Conservation (phyloP, 495 filamentous ascomycete species). For the Daldinia caldariorum region DNA sequence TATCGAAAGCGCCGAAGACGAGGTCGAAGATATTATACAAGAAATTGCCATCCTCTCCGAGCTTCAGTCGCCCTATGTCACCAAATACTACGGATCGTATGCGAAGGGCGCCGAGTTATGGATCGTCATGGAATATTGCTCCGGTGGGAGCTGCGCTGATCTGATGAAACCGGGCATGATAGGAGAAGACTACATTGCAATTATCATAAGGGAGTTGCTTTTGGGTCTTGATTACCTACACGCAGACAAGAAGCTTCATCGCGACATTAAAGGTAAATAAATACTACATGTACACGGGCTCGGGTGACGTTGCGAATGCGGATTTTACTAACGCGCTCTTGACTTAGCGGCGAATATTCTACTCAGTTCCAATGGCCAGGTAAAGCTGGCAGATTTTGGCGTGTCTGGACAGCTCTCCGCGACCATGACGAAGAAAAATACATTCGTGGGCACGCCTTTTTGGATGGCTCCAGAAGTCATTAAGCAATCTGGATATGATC, state of each 20-base stretch:
- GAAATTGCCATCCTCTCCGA: slow-evolving; percentile 97
- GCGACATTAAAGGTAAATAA: slow-evolving; percentile 94
- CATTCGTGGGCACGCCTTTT: slow-evolving; percentile 97
- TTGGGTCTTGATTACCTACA: slow-evolving; percentile 93
- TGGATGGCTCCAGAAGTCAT: slow-evolving; percentile 99
- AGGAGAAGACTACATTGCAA: slow-evolving; percentile 90
- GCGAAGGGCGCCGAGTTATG: slow-evolving; percentile 94
- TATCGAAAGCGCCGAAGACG: slow-evolving; percentile 97
- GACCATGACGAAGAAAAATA: slow-evolving; percentile 99
- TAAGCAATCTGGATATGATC: slow-evolving; percentile 96
- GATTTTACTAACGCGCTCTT: slow-evolving; percentile 35
- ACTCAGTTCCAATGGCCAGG: slow-evolving; percentile 86
- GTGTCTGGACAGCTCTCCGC: slow-evolving; percentile 96
- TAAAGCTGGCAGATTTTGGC: slow-evolving; percentile 97
- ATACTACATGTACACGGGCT: background rate
- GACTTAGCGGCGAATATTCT: slow-evolving; percentile 85
- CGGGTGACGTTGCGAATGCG: background rate
- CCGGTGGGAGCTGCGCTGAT: slow-evolving; percentile 91
- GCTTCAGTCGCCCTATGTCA: slow-evolving; percentile 92
- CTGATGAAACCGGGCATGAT: slow-evolving; percentile 93
- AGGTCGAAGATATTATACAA: slow-evolving; percentile 98
- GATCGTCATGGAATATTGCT: slow-evolving; percentile 98
- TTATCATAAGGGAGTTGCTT: slow-evolving; percentile 90
- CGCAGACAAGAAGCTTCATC: slow-evolving; percentile 91
- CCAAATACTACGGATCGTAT: slow-evolving; percentile 95